phyloP scores from a whole-genome alignment of 306 rosid genomes.

The Vigna angularis region DNA sequence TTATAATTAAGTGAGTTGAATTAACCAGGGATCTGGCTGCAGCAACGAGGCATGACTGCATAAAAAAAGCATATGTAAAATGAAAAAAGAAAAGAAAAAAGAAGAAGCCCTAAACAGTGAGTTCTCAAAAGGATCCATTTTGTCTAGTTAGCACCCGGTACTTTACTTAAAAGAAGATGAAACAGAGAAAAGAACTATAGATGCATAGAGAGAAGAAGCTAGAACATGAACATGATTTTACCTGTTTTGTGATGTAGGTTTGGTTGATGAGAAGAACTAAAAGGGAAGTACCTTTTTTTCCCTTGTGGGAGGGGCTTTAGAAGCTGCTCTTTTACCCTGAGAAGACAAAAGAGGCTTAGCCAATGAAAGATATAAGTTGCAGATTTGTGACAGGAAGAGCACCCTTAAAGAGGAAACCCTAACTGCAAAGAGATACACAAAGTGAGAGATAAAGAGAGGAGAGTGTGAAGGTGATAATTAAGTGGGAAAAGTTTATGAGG shows the following conservation, averaged over 20 bases:
- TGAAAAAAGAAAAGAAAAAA: not conserved
- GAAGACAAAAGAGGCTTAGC: conserved; percentile 49
- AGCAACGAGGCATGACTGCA: conserved; percentile 34
- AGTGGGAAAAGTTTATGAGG: conserved; percentile 59
- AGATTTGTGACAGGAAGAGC: conserved; percentile 47
- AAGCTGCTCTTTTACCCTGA: conserved; percentile 54
- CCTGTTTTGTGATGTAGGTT: conserved; percentile 62
- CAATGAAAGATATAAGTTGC: conserved; percentile 50
- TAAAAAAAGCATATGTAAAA: conserved; percentile 29
- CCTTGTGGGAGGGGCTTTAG: conserved; percentile 48
- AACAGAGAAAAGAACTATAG: conserved; percentile 43
- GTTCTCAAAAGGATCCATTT: conserved; percentile 46
- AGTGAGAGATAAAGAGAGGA: conserved; percentile 35
- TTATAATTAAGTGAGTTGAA: conserved; percentile 33
- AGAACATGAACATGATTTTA: conserved; percentile 53
- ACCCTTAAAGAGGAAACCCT: conserved; percentile 68
- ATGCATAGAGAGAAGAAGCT: conserved; percentile 40
- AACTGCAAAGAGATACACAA: conserved; percentile 44
- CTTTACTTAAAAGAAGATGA: conserved; percentile 40
- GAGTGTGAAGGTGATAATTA: conserved; percentile 50
- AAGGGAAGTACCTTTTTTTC: conserved; percentile 57
- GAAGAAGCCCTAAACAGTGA: conserved; percentile 50
- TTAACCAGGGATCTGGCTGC: conserved; percentile 49
- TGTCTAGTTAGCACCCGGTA: conserved; percentile 36
- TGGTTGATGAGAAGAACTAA: conserved; percentile 61